phyloP scores from a whole-genome alignment of 768 basidiomycete species.

The Naganishia vaughanmartiniae region DNA sequence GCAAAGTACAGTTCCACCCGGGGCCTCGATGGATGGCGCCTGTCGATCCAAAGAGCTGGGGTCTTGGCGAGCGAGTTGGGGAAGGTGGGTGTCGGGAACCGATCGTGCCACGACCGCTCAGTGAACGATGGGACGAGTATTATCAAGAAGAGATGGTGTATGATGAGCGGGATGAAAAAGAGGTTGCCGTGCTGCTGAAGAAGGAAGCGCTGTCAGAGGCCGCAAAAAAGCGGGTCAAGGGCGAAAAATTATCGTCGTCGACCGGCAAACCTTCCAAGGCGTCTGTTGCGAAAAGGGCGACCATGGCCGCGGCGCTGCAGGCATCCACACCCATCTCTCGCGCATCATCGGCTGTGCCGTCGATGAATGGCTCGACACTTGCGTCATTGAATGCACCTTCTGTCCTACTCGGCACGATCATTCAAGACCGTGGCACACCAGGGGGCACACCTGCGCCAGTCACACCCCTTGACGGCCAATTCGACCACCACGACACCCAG shows the following conservation, averaged over 20 bases:
- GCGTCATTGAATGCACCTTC: constrained; percentile 2
- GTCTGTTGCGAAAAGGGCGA: constrained; percentile 8
- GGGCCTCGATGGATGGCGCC: constrained; percentile 66
- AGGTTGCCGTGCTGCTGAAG: constrained; percentile 44
- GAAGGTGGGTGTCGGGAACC: constrained; percentile 15
- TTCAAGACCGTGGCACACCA: constrained; percentile 13
- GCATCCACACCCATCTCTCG: constrained; percentile 11
- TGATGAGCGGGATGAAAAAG: constrained; percentile 73
- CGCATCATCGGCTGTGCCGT: constrained; percentile 5
- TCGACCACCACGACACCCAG: too few species aligned
- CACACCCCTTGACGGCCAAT: background rate
- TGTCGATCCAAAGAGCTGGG: constrained; percentile 38
- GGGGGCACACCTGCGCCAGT: constrained; percentile 5
- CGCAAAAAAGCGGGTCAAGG: constrained; percentile 25
- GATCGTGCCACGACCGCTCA: constrained; percentile 62
- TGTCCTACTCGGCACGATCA: constrained; percentile 10
- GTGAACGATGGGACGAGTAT: constrained; percentile 80
- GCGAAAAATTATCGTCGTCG: background rate
- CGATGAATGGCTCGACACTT: background rate
- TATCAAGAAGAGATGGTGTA: constrained; percentile 76
- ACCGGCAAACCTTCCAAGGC: background rate
- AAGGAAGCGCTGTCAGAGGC: constrained; percentile 38
- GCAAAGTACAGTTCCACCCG: constrained; percentile 76
- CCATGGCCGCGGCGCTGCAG: constrained; percentile 9
- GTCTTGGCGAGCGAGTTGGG: constrained; percentile 32